A percentile compares a stretch with the other conserved stretches of the same genome.
phyloP scores from a whole-genome alignment of 305 asterid species.

The Fraxinus latifolia region DNA sequence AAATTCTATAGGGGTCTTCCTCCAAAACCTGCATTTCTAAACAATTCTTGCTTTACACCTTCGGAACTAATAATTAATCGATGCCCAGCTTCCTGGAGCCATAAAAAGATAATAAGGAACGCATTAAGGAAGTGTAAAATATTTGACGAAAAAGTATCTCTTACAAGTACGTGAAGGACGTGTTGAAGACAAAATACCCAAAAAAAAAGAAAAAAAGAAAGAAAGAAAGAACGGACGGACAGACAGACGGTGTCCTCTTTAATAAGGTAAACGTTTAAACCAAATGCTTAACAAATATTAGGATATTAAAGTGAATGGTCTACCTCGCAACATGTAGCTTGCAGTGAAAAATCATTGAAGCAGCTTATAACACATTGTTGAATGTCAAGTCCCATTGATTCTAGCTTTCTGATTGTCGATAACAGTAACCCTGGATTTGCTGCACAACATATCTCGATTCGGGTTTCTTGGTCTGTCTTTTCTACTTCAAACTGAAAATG shows the following conservation, averaged over 20 bases:
- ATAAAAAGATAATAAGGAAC: not conserved
- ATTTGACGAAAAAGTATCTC: not conserved
- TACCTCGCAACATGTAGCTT: constrained; percentile 85
- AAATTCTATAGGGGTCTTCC: constrained; percentile 57
- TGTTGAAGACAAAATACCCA: not conserved
- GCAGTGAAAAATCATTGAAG: constrained; percentile 66
- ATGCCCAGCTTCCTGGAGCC: constrained; percentile 48
- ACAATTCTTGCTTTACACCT: constrained; percentile 66
- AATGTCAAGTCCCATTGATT: constrained; percentile 72
- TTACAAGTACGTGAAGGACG: not conserved
- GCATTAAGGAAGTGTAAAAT: not conserved
- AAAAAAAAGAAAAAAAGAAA: too few species aligned
- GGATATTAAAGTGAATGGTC: not conserved
- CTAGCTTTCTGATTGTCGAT: constrained; percentile 66
- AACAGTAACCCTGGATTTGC: constrained; percentile 61
- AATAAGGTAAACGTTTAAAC: not conserved
- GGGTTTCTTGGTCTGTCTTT: constrained; percentile 51
- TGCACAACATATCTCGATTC: constrained; percentile 58
- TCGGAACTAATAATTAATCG: constrained; percentile 42
- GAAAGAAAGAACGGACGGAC: too few species aligned
- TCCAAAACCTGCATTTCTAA: constrained; percentile 73
- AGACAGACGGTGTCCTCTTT: not conserved
- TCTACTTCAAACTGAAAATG: constrained; percentile 64
- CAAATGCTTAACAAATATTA: not conserved
- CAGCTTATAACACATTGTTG: constrained; percentile 86